These are phyloP conservation scores for Aspergillus luchuensis DNA, from an alignment of 2,329 filamentous ascomycete species.

Conservation along the genomic window DNA sequence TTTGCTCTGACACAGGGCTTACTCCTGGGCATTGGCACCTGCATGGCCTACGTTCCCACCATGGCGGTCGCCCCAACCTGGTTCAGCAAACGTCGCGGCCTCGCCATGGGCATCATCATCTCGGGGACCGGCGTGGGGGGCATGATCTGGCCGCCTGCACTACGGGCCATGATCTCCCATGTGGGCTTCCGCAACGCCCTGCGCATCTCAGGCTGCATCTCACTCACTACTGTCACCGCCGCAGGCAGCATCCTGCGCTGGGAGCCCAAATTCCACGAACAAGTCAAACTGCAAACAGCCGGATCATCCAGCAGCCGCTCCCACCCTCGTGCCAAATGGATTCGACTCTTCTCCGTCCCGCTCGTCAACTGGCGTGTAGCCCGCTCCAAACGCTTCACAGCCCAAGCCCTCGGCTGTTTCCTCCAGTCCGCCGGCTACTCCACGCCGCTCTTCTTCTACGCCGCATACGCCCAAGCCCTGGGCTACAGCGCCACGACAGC, in stretches of 20 bases:
- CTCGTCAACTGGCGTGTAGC: conserved; percentile 36
- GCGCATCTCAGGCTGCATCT: conserved; percentile 35
- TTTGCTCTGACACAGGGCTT: conserved; percentile 41
- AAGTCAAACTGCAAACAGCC: conserved; percentile 22
- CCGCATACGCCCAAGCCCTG: conserved; percentile 44
- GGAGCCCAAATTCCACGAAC: conserved; percentile 32
- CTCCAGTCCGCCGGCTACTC: conserved; percentile 45
- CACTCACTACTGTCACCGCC: conserved; percentile 31
- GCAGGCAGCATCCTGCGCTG: conserved; percentile 31
- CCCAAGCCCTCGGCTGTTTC: conserved; percentile 40
- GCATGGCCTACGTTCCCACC: conserved; percentile 43
- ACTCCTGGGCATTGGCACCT: conserved; percentile 42
- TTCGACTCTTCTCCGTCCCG: conserved; percentile 15
- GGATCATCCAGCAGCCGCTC: background rate
- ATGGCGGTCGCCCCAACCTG: conserved; percentile 44
- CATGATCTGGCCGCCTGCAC: conserved; percentile 41
- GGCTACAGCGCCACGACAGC: conserved; percentile 41
- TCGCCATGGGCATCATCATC: conserved; percentile 45
- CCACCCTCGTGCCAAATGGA: background rate
- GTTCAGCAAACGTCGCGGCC: conserved; percentile 40
- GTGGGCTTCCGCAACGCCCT: conserved; percentile 45
- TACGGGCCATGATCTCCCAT: conserved; percentile 33
- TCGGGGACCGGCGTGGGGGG: conserved; percentile 45
- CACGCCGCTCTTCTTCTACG: conserved; percentile 45
- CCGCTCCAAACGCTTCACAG: conserved; percentile 35